Conservation (phyloP, 139 green algal genomes). For the Trebouxia sp. region DNA sequence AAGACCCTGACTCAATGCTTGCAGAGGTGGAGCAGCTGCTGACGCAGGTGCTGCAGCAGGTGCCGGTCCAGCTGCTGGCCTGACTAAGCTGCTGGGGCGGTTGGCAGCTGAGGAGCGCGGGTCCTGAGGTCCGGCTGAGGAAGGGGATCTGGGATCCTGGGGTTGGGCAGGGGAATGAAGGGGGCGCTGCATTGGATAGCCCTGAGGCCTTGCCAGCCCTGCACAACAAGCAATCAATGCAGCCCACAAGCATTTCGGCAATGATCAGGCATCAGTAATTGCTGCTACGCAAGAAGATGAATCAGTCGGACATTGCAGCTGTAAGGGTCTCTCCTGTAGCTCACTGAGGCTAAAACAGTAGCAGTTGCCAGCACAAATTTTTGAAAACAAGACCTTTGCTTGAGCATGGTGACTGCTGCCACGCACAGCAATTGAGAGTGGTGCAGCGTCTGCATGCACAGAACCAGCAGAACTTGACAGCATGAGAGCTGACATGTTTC, state of each 20-base stretch:
- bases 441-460: no score
- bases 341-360: no score
- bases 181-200: not conserved
- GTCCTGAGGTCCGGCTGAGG: not conserved
- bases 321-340: no score
- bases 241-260: not conserved
- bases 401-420: no score
- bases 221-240: not conserved
- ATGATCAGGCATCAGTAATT: not conserved
- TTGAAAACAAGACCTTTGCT: no score
- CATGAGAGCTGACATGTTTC: no score
- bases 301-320: no score
- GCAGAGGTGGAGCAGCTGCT: not conserved
- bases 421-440: no score
- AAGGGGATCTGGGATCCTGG: not conserved
- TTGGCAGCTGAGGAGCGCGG: not conserved
- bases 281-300: no score
- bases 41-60: not conserved
- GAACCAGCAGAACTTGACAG: no score
- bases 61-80: not conserved
- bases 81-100: not conserved
- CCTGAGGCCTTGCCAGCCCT: not conserved
- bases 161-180: not conserved
- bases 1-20: not conserved
- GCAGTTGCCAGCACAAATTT: no score